These are phyloP conservation scores for Claviceps sp. DNA, from an alignment of 2,329 filamentous ascomycete species.

Conservation along the genomic window DNA sequence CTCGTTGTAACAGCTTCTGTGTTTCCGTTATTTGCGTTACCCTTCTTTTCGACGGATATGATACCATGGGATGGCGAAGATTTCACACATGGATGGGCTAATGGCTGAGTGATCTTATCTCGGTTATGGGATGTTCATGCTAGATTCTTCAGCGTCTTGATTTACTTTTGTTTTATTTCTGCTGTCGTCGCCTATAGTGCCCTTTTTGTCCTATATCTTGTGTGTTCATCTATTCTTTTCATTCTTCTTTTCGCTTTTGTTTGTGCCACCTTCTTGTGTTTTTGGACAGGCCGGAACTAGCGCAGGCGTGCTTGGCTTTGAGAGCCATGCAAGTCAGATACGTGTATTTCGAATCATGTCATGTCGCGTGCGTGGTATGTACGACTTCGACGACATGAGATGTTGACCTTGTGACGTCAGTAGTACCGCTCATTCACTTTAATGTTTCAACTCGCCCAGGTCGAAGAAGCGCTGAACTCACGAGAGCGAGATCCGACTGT, in stretches of 20 bases:
- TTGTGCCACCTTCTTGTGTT: constrained; percentile 5
- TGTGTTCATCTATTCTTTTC: constrained; percentile 1
- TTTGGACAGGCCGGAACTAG: constrained; percentile 7
- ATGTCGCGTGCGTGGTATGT: background rate
- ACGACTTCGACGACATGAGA: background rate
- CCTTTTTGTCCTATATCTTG: constrained; percentile 7
- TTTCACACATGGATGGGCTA: constrained; percentile 1
- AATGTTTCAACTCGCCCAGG: too few species aligned
- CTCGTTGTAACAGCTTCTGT: constrained; percentile 6
- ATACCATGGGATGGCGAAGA: constrained; percentile 14
- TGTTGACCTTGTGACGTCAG: too few species aligned
- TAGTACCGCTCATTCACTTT: background rate
- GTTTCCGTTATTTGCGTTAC: constrained; percentile 6
- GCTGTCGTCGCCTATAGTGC: background rate
- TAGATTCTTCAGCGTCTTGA: constrained; percentile 7
- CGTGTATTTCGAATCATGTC: too few species aligned
- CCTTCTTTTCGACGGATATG: constrained; percentile 10
- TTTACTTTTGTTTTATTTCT: constrained; percentile 10
- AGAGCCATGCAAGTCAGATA: background rate
- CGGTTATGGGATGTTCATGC: constrained; percentile 6
- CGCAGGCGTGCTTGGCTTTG: constrained; percentile 4
- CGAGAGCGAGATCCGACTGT: background rate
- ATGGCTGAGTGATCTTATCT: constrained; percentile 3
- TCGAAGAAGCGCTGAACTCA: background rate
- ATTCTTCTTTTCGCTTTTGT: constrained; percentile 6